Evolutionary conservation across 2,329 filamentous ascomycete genomes (phyloP).

Genomic region (Scytalidium sp.): DNA sequence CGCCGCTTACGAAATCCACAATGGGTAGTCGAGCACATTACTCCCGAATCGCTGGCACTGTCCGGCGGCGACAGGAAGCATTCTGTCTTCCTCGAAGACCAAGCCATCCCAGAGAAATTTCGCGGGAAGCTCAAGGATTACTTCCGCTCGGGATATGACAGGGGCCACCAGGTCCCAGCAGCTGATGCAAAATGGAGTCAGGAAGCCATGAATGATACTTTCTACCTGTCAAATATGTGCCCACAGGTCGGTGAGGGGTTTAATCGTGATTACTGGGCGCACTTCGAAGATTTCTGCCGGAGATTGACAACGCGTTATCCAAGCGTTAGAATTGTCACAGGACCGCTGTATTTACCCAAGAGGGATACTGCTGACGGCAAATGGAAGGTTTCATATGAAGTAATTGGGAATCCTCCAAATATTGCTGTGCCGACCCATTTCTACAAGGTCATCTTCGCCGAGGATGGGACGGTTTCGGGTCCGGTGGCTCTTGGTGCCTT

Average conservation of each 20-base stretch:
- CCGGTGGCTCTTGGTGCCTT: conserved; percentile 91
- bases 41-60: conserved; percentile 72
- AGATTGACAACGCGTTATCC: conserved; percentile 78
- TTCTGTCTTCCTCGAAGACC: conserved; percentile 81
- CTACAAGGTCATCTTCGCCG: conserved; percentile 97
- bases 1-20: conserved; percentile 85
- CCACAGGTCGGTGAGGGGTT: conserved; percentile 98
- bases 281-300: conserved; percentile 96
- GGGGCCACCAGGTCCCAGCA: conserved; percentile 94
- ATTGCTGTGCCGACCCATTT: conserved; percentile 98
- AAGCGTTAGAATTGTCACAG: conserved; percentile 86
- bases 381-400: conserved; percentile 93
- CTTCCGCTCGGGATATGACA: conserved; percentile 89
- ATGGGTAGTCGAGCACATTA: conserved; percentile 98
- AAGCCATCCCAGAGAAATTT: conserved; percentile 77
- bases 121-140: conserved; percentile 91
- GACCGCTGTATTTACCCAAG: conserved; percentile 88
- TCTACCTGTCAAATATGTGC: conserved; percentile 93
- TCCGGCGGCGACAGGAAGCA: conserved; percentile 80
- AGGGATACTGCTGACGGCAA: conserved; percentile 80
- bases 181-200: conserved; percentile 97
- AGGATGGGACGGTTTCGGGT: conserved; percentile 68
- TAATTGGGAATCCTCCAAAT: conserved; percentile 89
- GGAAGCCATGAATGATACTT: conserved; percentile 91
- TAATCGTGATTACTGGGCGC: conserved; percentile 98